Evolutionary conservation across 2,329 filamentous ascomycete species (phyloP).

Genomic region (Colletotrichum falcatum): DNA sequence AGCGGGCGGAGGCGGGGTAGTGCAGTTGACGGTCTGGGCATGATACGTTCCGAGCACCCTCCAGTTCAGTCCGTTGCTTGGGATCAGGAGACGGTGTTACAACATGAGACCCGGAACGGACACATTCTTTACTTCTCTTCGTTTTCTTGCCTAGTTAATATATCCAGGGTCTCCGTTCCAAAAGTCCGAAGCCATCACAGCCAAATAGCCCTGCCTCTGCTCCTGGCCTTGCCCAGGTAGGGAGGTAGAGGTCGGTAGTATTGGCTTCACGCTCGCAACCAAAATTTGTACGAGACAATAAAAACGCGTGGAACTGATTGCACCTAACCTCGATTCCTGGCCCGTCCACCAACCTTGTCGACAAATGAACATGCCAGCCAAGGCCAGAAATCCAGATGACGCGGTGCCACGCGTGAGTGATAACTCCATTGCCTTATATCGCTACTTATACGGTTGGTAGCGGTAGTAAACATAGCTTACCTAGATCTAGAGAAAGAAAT

Average conservation of each 20-base stretch:
- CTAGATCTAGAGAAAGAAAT: constrained; percentile 12
- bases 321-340: neutral
- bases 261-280: neutral
- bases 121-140: neutral
- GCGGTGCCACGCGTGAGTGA: constrained; percentile 5
- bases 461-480: constrained; percentile 22
- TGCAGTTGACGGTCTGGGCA: neutral
- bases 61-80: neutral
- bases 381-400: constrained; percentile 19
- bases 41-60: neutral
- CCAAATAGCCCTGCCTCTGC: neutral
- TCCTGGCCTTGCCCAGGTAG: neutral
- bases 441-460: constrained; percentile 22
- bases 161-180: neutral
- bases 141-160: neutral
- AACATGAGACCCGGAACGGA: neutral
- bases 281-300: neutral
- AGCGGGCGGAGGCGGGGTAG: too few species aligned
- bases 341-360: neutral
- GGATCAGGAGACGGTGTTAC: too few species aligned
- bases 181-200: neutral
- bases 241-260: too few species aligned
- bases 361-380: constrained; percentile 18
- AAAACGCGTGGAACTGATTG: neutral
- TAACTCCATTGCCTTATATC: neutral